A percentile compares a stretch with the other conserved stretches of the same genome.
phyloP scores from a whole-genome alignment of 139 green algal genomes.

The Limnomonas spitsbergensis region DNA sequence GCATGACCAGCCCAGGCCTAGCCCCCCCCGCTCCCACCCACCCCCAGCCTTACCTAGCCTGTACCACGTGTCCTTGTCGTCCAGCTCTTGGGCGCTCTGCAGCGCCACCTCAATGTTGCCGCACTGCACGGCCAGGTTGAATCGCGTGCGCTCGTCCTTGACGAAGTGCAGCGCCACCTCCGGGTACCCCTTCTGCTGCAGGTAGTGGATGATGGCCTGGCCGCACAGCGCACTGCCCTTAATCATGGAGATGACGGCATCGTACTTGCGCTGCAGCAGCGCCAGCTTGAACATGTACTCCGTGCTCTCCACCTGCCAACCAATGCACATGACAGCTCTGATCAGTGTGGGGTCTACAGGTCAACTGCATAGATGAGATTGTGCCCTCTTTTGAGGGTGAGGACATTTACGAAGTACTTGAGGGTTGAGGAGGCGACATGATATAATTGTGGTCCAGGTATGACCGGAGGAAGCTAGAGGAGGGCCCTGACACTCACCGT shows the following conservation, averaged over 20 bases:
- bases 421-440: too few species aligned
- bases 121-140: constrained; percentile 81
- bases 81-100: constrained; percentile 85
- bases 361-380: neutral
- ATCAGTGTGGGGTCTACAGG: neutral
- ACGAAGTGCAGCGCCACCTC: constrained; percentile 67
- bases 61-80: constrained; percentile 96
- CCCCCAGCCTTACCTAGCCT: constrained; percentile 67
- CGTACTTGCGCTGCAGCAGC: constrained; percentile 88
- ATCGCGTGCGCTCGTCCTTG: constrained; percentile 85
- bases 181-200: constrained; percentile 97
- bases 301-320: constrained; percentile 85
- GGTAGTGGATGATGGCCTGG: constrained; percentile 96
- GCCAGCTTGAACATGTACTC: constrained; percentile 99
- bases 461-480: too few species aligned
- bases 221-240: constrained; percentile 81
- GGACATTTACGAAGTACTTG: too few species aligned
- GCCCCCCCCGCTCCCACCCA: too few species aligned
- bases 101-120: constrained; percentile 98
- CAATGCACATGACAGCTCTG: neutral
- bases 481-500: too few species aligned
- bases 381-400: too few species aligned
- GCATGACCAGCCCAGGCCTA: too few species aligned
- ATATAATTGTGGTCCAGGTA: too few species aligned
- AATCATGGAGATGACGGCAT: constrained; percentile 94